phyloP scores from a whole-genome alignment of 306 rosid genomes.

The Luffa aegyptiaca region DNA sequence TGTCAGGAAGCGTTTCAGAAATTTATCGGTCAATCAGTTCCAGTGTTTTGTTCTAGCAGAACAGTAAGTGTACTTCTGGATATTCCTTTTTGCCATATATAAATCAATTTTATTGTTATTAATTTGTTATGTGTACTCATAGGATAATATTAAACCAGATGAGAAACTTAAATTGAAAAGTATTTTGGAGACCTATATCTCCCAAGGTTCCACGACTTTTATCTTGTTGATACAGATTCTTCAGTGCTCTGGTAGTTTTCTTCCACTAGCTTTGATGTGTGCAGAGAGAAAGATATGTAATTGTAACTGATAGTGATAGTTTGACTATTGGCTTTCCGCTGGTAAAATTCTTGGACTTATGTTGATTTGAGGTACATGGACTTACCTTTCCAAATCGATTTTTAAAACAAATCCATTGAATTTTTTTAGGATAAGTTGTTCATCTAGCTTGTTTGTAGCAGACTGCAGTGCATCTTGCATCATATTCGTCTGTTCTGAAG shows the following conservation, averaged over 20 bases:
- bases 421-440: background rate
- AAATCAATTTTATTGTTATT: background rate
- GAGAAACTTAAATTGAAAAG: background rate
- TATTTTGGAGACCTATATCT: background rate
- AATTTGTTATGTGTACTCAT: background rate
- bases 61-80: slow-evolving; percentile 48
- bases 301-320: background rate
- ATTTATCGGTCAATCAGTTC: slow-evolving; percentile 69
- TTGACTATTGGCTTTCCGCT: background rate
- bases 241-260: background rate
- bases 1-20: slow-evolving; percentile 74
- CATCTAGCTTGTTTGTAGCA: background rate
- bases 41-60: slow-evolving; percentile 75
- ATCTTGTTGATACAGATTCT: background rate
- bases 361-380: background rate
- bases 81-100: background rate
- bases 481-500: background rate
- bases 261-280: background rate
- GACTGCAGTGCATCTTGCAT: background rate
- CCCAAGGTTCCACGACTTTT: background rate
- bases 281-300: background rate
- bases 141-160: background rate
- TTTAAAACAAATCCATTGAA: background rate
- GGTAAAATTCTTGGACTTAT: background rate
- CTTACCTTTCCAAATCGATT: background rate